These are phyloP conservation scores for Pseudopithomyces chartarum DNA, from an alignment of 2,329 filamentous ascomycete genomes.

Conservation along the genomic window DNA sequence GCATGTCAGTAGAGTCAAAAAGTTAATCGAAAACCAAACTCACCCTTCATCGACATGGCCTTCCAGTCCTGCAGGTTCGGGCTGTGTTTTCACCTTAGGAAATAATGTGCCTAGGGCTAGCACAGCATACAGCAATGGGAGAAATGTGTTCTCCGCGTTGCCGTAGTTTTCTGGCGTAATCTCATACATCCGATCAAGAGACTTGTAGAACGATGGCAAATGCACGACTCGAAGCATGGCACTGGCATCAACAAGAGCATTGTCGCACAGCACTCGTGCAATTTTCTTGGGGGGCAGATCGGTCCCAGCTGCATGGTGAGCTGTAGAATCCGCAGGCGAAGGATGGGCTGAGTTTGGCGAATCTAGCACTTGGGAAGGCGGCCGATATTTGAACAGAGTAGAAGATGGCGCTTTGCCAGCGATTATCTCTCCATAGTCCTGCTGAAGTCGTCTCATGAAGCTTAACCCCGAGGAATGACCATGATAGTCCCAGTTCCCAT, in stretches of 20 bases:
- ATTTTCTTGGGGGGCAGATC: constrained; percentile 71
- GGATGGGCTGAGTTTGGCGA: constrained; percentile 69
- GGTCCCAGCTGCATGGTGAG: constrained; percentile 37
- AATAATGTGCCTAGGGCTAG: constrained; percentile 55
- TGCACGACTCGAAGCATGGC: constrained; percentile 76
- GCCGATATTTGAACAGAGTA: constrained; percentile 50
- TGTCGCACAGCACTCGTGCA: constrained; percentile 62
- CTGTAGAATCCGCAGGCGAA: constrained; percentile 62
- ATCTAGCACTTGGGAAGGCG: constrained; percentile 68
- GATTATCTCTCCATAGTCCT: constrained; percentile 81
- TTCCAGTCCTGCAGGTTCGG: constrained; percentile 51
- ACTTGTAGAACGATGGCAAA: constrained; percentile 77
- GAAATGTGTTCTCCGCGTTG: constrained; percentile 52
- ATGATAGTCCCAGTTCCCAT: constrained; percentile 92
- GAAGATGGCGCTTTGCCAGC: constrained; percentile 50
- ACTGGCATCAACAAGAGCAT: constrained; percentile 66
- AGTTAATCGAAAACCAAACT: constrained; percentile 10
- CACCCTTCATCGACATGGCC: constrained; percentile 54
- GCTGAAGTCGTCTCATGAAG: constrained; percentile 84
- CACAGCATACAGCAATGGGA: constrained; percentile 55
- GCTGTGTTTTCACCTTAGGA: constrained; percentile 44
- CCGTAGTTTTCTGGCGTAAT: constrained; percentile 57
- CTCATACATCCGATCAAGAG: constrained; percentile 78
- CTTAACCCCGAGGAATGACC: constrained; percentile 90
- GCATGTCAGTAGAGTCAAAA: constrained; percentile 17